Conservation (phyloP, 805 yeast species). For the Kluyveromyces lactis region DNA sequence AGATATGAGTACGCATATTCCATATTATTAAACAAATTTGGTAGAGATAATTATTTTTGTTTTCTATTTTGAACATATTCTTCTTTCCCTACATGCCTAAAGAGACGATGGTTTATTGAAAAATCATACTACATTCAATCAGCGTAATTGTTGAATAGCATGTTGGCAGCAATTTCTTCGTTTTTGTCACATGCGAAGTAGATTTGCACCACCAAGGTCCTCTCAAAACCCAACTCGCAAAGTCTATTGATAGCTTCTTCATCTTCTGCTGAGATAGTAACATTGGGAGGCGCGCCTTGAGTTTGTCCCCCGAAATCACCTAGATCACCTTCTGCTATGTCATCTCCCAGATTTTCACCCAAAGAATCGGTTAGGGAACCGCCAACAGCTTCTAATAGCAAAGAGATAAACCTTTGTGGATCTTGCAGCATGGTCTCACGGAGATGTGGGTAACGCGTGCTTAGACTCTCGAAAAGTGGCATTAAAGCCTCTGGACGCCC, state of each 20-base stretch:
- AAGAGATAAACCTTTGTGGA: slow-evolving; percentile 82
- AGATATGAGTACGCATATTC: no score
- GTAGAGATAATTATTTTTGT: no score
- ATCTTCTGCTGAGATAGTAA: slow-evolving; percentile 71
- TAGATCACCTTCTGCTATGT: slow-evolving; percentile 25
- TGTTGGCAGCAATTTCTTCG: slow-evolving; percentile 93
- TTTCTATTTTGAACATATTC: no score
- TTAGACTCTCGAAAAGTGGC: slow-evolving; percentile 72
- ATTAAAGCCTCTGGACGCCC: slow-evolving; percentile 85
- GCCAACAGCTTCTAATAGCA: slow-evolving; percentile 51
- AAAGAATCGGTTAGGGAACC: slow-evolving; percentile 46
- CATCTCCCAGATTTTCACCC: slow-evolving; percentile 20
- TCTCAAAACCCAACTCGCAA: slow-evolving; percentile 88
- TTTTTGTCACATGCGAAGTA: slow-evolving; percentile 97
- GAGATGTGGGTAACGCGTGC: slow-evolving; percentile 74
- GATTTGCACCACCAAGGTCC: slow-evolving; percentile 81
- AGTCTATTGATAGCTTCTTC: slow-evolving; percentile 83
- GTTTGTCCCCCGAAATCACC: slow-evolving; percentile 33
- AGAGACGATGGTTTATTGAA: no score
- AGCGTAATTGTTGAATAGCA: slow-evolving; percentile 59
- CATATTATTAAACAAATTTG: no score
- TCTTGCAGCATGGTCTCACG: slow-evolving; percentile 72
- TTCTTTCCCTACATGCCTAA: no score
- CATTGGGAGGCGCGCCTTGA: slow-evolving; percentile 29
- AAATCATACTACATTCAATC: no score